Evolutionary conservation across 192 early-diverging fungal species (phyloP), one percentile per base, ranked within the genome.

Genomic region (Podila epicladia): DNA sequence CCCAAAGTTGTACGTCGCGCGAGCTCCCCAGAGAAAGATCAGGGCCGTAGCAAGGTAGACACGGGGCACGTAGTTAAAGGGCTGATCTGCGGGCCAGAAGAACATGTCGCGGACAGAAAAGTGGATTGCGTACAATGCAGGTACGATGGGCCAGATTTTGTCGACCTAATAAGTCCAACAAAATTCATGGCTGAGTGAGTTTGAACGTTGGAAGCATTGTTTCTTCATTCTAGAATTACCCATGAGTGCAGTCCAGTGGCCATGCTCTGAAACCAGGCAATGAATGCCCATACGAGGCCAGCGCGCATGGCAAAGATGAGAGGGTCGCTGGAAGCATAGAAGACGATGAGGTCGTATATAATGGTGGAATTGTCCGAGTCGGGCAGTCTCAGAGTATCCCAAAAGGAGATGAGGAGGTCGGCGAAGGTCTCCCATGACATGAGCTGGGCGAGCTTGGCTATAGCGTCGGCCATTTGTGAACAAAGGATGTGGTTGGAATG

Each of bases 1-100:
- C 24, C 84, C 78, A 70, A 94, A 95, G 83, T 96, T 97, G 74
- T 85, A 94, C 0, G 93, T 94, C 48, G 96, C 75, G 22, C 95
- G 89, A 2, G 82, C 8, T 9, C 91, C 91, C 96, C 96, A 98
- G 22, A 90, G 22, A 0, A 83, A 65, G 20, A 91, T 88, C 13
- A 94, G 68, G 15, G 75, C 12, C 24, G 83, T 58, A 9, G 87
- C 86, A 11, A 86, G 53, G 12, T 74, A 71, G 28, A 72, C 69
- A 51, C 70, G 73, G 63, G 62, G 57, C 38, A 33, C 9, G 65
- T 69, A 53, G 35, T 26, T 35, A 63, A 72, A 87, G 15, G 51
- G 60, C 15, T 55, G 48, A 26, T 71, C 67, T n/a, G 59, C 22
- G 37, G 71, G 65, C 55, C 67, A 72, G 29, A 74, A 73, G 17